Conservation (phyloP, 345 rosid species). For the Noccaea bulbosa region DNA sequence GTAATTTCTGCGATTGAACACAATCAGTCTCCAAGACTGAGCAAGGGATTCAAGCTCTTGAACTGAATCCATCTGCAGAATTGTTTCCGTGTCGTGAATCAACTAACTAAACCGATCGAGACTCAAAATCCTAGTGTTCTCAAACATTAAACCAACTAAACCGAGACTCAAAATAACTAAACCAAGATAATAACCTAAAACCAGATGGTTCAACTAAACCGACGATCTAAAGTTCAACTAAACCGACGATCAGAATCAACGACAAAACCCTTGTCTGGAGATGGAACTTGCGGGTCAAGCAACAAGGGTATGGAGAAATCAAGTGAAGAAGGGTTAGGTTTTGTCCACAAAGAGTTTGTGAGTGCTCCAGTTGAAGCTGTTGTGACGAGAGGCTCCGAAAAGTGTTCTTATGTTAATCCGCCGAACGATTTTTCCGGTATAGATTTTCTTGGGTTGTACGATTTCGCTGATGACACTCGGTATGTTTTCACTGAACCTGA, state of each 20-base stretch:
- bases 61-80: too few species aligned
- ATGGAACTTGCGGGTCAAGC: constrained; percentile 26
- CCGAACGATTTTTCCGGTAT: not conserved
- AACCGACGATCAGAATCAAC: not conserved
- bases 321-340: constrained; percentile 12
- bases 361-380: constrained; percentile 15
- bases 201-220: too few species aligned
- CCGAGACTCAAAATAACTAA: too few species aligned
- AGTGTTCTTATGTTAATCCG: not conserved
- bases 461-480: not conserved
- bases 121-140: too few species aligned
- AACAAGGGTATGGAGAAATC: constrained; percentile 22
- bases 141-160: too few species aligned
- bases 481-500: not conserved
- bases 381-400: not conserved
- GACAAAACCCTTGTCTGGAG: not conserved
- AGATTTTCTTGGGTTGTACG: constrained; percentile 33
- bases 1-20: too few species aligned
- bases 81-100: too few species aligned
- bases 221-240: too few species aligned
- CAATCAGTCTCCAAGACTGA: too few species aligned
- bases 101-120: too few species aligned
- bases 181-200: too few species aligned
- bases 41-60: too few species aligned
- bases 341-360: not conserved